Conservation (phyloP, 2,329 filamentous ascomycete genomes). For the Simplicillium sp. region DNA sequence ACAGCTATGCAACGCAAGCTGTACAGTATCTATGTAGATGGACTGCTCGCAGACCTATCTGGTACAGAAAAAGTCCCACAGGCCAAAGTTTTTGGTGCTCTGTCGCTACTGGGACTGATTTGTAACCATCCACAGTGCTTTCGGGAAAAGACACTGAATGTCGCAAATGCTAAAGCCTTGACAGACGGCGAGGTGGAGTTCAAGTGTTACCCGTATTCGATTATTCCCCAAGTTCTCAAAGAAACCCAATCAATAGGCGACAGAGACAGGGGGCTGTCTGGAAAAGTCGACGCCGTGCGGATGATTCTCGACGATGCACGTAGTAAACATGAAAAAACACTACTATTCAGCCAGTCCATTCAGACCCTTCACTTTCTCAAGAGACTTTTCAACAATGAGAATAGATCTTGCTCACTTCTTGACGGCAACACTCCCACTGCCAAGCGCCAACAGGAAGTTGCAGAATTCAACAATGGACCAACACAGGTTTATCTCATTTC, state of each 20-base stretch:
- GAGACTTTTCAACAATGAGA: conserved; percentile 37
- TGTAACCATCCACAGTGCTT: conserved; percentile 44
- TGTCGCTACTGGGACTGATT: conserved; percentile 33
- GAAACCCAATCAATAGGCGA: conserved; percentile 29
- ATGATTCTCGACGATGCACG: conserved; percentile 60
- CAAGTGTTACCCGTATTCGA: conserved; percentile 13
- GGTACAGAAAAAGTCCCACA: conserved; percentile 3
- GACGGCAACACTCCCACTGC: conserved; percentile 54
- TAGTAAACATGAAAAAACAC: conserved; percentile 57
- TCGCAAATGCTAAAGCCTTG: conserved; percentile 8
- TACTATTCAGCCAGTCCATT: conserved; percentile 72
- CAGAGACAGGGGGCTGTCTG: conserved; percentile 44
- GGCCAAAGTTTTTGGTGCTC: conserved; percentile 22
- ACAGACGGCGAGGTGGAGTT: conserved; percentile 7
- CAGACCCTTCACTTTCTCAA: conserved; percentile 62
- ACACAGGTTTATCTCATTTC: conserved; percentile 68
- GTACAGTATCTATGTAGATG: conserved; percentile 43
- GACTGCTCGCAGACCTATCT: conserved; percentile 1
- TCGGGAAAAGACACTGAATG: conserved; percentile 16
- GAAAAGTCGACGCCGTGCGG: conserved; percentile 59
- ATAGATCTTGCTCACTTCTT: conserved; percentile 46
- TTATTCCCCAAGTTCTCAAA: conserved; percentile 19
- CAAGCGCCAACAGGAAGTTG: conserved; percentile 53
- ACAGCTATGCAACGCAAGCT: conserved; percentile 53
- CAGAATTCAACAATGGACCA: conserved; percentile 54